A percentile compares a stretch with the other conserved stretches of the same genome.
Conservation (phyloP, 148 eudicot species). For the Talinum fruticosum region DNA sequence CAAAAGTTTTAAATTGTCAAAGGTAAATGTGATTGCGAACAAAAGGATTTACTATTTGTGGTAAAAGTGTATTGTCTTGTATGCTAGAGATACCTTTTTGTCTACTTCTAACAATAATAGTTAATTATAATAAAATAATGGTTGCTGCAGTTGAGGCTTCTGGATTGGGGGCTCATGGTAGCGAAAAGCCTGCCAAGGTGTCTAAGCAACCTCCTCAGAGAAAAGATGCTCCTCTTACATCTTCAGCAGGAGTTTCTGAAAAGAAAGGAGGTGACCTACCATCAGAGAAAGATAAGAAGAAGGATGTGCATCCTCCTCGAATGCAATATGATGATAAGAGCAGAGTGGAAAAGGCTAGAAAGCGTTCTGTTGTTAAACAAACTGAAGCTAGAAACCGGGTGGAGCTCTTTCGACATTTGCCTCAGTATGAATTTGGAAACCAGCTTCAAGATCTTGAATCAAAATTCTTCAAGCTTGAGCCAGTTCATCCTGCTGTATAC, state of each 20-base stretch:
- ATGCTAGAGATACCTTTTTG: background rate
- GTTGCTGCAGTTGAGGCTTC: slow-evolving; percentile 32
- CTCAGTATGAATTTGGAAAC: slow-evolving; percentile 84
- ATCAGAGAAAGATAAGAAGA: slow-evolving; percentile 75
- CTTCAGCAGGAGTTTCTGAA: slow-evolving; percentile 48
- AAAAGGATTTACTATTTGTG: background rate
- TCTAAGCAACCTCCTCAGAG: slow-evolving; percentile 47
- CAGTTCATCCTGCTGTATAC: slow-evolving; percentile 85
- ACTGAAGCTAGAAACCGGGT: slow-evolving; percentile 77
- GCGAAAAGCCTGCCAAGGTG: slow-evolving; percentile 37
- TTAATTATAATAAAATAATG: background rate
- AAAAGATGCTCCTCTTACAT: slow-evolving; percentile 40
- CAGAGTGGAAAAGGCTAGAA: slow-evolving; percentile 83
- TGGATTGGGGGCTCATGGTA: slow-evolving; percentile 29
- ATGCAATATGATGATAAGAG: slow-evolving; percentile 87
- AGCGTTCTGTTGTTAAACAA: slow-evolving; percentile 65
- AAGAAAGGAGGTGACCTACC: slow-evolving; percentile 60
- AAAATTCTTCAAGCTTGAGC: slow-evolving; percentile 57
- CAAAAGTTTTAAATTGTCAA: background rate
- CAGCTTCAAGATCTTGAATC: slow-evolving; percentile 68
- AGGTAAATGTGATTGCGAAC: background rate
- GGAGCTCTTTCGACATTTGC: slow-evolving; percentile 82
- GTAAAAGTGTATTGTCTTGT: background rate
- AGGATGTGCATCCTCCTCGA: slow-evolving; percentile 75
- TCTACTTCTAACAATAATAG: background rate